Base-by-base conservation (phyloP, 345 rosid genomes). In the Odontarrhena argentea region DNA sequence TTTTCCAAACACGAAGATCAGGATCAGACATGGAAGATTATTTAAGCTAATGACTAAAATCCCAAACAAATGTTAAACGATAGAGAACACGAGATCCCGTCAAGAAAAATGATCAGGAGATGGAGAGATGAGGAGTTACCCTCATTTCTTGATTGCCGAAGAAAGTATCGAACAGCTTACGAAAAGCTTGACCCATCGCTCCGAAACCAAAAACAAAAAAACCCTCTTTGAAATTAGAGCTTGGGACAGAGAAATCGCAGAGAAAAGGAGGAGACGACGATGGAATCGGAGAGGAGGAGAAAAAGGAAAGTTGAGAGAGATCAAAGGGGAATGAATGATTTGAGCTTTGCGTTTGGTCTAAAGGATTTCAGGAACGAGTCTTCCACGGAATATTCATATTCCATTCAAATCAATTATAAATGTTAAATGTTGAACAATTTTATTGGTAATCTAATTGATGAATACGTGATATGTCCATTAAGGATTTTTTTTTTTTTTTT, bases 141-240 rank as follows among this genome's bases (percentile, higher is more conserved):
- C 96, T 81, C 97, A 91, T 91, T 82, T 91, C 97, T 26, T 83
- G 71, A 79, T 87, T 88, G 75, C 97, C 96, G 76, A 91, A 91
- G 79, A 91, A 88, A 63, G 81, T 37, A 71, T 88, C 97, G 79
- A 91, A 88, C 53, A 91, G 96, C 80, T 85, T 91, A 68, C 94
- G 87, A 73, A 88, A 87, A 68, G 92, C 88, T 79, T 91, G 97
- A 66, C 96, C 96, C 96, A 91, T 91, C 64, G 36, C 37, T 60
- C 45, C 18, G 10, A 48, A 6, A 15, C 32, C 52, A 18, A 18
- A 18, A 18, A 18, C 22, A 18, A 18, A 18, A 69, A 61, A 53
- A 35, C 52, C 12, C 57, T 38, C 30, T n/a, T n/a, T 5, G 3
- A 49, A 49, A 49, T 41, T 9, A 9, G 4, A 0, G 12, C 12